phyloP scores from a whole-genome alignment of 768 basidiomycete species.

The Lactarius akahatsu region DNA sequence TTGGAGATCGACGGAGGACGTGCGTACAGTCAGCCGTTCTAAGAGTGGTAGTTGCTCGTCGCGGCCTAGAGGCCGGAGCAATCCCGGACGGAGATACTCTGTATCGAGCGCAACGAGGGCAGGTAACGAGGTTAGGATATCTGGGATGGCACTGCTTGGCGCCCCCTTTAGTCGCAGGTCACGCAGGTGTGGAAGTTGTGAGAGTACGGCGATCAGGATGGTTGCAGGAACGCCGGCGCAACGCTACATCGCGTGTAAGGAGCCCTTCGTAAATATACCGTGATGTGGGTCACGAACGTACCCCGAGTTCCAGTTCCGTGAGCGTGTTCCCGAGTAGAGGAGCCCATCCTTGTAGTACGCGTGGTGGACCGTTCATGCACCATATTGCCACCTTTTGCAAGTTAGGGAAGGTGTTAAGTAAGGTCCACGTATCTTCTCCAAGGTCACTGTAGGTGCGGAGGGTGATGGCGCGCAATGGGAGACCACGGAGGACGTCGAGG shows the following conservation, averaged over 20 bases:
- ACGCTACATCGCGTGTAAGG: conserved; percentile 37
- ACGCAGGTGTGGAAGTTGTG: conserved; percentile 54
- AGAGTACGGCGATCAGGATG: conserved; percentile 59
- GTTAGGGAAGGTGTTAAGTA: conserved; percentile 50
- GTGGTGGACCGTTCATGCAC: conserved; percentile 67
- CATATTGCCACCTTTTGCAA: conserved; percentile 60
- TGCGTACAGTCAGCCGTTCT: conserved; percentile 51
- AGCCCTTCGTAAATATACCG: background rate
- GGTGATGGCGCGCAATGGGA: conserved; percentile 34
- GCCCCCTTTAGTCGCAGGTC: conserved; percentile 65
- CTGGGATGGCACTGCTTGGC: conserved; percentile 54
- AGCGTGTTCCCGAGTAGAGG: conserved; percentile 52
- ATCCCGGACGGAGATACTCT: conserved; percentile 49
- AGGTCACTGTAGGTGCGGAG: conserved; percentile 50
- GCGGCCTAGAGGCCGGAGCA: conserved; percentile 32
- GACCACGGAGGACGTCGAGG: conserved; percentile 31
- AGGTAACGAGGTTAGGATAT: conserved; percentile 58
- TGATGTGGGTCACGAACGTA: conserved; percentile 37
- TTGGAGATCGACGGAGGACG: conserved; percentile 49
- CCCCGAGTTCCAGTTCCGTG: conserved; percentile 66
- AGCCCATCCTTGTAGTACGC: conserved; percentile 62
- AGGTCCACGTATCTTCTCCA: conserved; percentile 54
- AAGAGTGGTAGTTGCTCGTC: conserved; percentile 27
- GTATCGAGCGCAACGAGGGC: conserved; percentile 61
- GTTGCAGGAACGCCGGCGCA: conserved; percentile 62